Percentiles rank a stretch among this genome's conserved stretches.
These are phyloP conservation scores for Debaryomyces maramus DNA, from an alignment of 805 yeast genomes.

Conservation along the genomic window DNA sequence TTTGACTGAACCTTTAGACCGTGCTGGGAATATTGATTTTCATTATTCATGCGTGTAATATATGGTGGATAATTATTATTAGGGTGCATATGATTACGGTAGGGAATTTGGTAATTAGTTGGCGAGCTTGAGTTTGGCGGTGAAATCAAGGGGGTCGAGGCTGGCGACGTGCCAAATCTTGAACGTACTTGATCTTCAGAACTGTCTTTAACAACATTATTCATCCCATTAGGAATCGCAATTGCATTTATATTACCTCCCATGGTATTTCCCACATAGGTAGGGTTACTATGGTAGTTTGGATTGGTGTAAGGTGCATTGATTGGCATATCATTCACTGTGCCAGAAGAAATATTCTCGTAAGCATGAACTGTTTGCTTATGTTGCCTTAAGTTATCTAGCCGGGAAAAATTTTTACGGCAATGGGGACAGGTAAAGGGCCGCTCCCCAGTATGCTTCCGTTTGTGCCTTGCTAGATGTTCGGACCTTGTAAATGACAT, in stretches of 20 bases:
- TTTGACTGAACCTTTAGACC: constrained; percentile 4
- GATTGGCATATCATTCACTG: constrained; percentile 4
- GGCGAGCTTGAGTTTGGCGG: constrained; percentile 30
- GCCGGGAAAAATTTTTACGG: constrained; percentile 71
- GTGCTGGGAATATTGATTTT: constrained; percentile 1
- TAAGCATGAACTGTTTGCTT: constrained; percentile 67
- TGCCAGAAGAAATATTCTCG: constrained; percentile 23
- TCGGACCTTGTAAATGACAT: constrained; percentile 92
- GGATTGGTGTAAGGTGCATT: neutral
- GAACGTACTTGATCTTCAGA: neutral
- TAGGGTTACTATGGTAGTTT: neutral
- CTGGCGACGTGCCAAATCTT: neutral
- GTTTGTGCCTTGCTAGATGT: constrained; percentile 86
- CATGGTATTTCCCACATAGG: neutral
- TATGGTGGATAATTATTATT: neutral
- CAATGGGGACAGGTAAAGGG: constrained; percentile 89
- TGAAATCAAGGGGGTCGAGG: constrained; percentile 16
- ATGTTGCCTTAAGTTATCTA: constrained; percentile 90
- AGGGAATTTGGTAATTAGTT: constrained; percentile 3
- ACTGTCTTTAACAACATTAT: neutral
- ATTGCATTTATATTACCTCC: neutral
- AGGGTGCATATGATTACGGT: constrained; percentile 2
- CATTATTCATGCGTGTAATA: neutral
- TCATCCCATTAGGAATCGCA: neutral
- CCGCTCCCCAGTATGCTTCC: constrained; percentile 93